Conservation (phyloP, 306 rosid genomes). For the Sechiopsis laciniata region DNA sequence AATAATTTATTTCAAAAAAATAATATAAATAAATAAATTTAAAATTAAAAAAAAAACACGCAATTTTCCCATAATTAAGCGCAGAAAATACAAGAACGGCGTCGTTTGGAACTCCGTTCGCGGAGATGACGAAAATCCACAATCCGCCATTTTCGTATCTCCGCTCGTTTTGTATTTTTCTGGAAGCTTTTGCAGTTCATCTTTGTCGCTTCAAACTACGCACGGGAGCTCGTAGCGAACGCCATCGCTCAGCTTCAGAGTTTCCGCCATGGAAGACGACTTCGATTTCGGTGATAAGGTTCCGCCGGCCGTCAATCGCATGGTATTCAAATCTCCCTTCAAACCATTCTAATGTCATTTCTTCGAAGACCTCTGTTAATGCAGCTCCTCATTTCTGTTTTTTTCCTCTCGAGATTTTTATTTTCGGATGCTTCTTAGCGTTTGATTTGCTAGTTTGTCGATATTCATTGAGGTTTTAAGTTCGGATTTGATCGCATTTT, state of each 20-base stretch:
- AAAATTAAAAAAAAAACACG: no score
- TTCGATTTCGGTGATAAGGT: conserved; percentile 30
- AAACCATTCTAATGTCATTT: neutral
- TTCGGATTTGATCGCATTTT: neutral
- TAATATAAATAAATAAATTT: no score
- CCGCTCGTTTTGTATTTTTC: conserved; percentile 3
- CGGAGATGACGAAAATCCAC: neutral
- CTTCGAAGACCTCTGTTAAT: neutral
- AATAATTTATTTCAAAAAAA: no score
- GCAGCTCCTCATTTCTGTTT: neutral
- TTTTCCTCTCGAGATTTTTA: neutral
- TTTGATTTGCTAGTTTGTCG: neutral
- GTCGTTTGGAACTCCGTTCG: conserved; percentile 1
- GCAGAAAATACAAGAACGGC: neutral
- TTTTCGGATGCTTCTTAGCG: neutral
- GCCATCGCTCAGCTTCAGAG: conserved; percentile 31
- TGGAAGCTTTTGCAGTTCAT: conserved; percentile 17
- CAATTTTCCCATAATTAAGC: no score
- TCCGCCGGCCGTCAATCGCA: conserved; percentile 44
- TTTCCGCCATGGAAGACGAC: conserved; percentile 40
- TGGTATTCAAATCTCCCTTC: conserved; percentile 21
- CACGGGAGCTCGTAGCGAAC: neutral
- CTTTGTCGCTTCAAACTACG: neutral
- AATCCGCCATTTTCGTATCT: neutral
- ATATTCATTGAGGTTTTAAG: neutral